Evolutionary conservation across 495 filamentous ascomycete species (phyloP).

Genomic region (Aspergillus leporis): DNA sequence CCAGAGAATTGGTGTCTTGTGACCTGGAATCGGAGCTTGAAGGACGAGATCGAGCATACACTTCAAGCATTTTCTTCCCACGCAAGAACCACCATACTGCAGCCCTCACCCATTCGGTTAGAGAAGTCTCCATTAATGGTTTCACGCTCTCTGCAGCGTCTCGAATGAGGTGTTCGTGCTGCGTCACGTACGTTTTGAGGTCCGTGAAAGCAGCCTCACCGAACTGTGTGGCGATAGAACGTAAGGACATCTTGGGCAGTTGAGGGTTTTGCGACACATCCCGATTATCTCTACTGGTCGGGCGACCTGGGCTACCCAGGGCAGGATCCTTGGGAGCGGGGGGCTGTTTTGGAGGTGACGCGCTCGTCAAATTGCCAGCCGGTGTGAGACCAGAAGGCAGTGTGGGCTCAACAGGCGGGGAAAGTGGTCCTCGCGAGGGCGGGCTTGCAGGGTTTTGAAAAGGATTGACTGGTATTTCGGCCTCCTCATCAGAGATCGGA

Average conservation of each 20-base stretch:
- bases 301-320: slow-evolving; percentile 17
- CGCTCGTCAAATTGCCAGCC: slow-evolving; percentile 18
- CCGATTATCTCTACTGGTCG: slow-evolving; percentile 23
- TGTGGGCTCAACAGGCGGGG: slow-evolving; percentile 7
- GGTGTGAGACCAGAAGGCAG: slow-evolving; percentile 25
- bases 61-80: slow-evolving; percentile 72
- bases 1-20: slow-evolving; percentile 18
- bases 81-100: slow-evolving; percentile 87
- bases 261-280: slow-evolving; percentile 30
- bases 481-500: slow-evolving; percentile 26
- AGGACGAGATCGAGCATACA: slow-evolving; percentile 62
- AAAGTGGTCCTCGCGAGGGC: slow-evolving; percentile 2
- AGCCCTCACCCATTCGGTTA: slow-evolving; percentile 66
- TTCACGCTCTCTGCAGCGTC: slow-evolving; percentile 70
- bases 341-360: slow-evolving; percentile 19
- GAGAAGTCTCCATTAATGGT: slow-evolving; percentile 57
- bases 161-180: slow-evolving; percentile 66
- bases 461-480: slow-evolving; percentile 27
- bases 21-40: slow-evolving; percentile 34
- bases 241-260: slow-evolving; percentile 42
- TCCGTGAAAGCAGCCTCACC: slow-evolving; percentile 65
- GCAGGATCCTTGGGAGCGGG: slow-evolving; percentile 11
- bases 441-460: slow-evolving; percentile 19
- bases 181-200: slow-evolving; percentile 65
- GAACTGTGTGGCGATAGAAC: slow-evolving; percentile 41